phyloP scores from a whole-genome alignment of 192 early-diverging fungal genomes.

The Coemansia sp. region DNA sequence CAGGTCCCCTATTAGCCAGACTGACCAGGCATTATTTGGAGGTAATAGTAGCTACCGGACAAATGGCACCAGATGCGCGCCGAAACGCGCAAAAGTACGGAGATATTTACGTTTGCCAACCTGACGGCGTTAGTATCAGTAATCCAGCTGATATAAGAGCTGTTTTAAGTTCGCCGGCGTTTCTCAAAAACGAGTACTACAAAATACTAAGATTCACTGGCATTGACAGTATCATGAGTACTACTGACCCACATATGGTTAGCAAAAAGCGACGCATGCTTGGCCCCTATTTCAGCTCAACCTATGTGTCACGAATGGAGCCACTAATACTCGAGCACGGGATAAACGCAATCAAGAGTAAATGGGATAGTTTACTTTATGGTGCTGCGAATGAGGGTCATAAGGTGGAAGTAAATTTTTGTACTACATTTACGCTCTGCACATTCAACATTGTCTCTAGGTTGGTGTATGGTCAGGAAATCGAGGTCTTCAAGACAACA shows the following conservation, averaged over 20 bases:
- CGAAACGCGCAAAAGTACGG: slow-evolving; percentile 3
- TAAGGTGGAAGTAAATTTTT: slow-evolving; percentile 17
- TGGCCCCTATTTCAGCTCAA: slow-evolving; percentile 23
- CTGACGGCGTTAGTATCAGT: slow-evolving; percentile 19
- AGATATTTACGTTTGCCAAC: slow-evolving; percentile 29
- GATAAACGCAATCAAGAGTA: neutral
- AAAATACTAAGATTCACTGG: slow-evolving; percentile 18
- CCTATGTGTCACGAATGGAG: slow-evolving; percentile 28
- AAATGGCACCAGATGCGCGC: slow-evolving; percentile 9
- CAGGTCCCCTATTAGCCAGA: slow-evolving; percentile 12
- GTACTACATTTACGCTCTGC: slow-evolving; percentile 18
- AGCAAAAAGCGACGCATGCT: slow-evolving; percentile 28
- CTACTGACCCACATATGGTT: neutral
- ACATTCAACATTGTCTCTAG: slow-evolving; percentile 31
- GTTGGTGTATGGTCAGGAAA: slow-evolving; percentile 31
- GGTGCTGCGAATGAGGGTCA: neutral
- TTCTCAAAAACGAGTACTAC: slow-evolving; percentile 33
- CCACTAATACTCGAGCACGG: slow-evolving; percentile 28
- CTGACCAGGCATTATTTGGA: slow-evolving; percentile 11
- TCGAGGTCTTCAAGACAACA: neutral
- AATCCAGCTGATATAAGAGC: slow-evolving; percentile 26
- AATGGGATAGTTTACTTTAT: slow-evolving; percentile 7
- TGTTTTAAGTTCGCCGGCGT: slow-evolving; percentile 21
- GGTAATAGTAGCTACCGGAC: neutral
- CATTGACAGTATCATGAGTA: slow-evolving; percentile 18